Conservation (phyloP, 1,139 yeast genomes). For the Pichia sp. region DNA sequence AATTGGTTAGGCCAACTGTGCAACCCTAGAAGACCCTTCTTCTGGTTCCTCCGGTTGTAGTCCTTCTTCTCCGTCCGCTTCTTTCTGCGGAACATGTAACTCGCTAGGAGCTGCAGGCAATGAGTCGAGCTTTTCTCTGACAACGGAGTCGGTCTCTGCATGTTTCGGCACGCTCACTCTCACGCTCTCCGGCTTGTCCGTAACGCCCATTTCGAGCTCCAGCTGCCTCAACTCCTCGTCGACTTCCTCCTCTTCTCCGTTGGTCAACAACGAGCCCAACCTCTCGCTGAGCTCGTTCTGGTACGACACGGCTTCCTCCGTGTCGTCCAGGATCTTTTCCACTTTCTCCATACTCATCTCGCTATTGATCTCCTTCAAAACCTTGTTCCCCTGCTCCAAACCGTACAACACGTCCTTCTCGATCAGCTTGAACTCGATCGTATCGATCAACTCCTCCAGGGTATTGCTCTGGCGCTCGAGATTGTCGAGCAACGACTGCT, state of each 20-base stretch:
- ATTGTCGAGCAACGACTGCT: slow-evolving; percentile 59
- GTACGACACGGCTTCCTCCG: slow-evolving; percentile 73
- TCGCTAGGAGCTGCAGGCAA: slow-evolving; percentile 29
- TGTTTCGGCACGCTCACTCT: not conserved
- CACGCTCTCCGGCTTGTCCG: not conserved
- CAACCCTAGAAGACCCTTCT: not conserved
- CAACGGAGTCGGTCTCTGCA: not conserved
- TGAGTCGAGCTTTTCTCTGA: slow-evolving; percentile 11
- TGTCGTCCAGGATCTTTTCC: slow-evolving; percentile 79
- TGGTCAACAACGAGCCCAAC: slow-evolving; percentile 43
- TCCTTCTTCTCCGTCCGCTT: slow-evolving; percentile 20
- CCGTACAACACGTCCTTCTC: slow-evolving; percentile 84
- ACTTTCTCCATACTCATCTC: slow-evolving; percentile 77
- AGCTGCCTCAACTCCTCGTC: slow-evolving; percentile 56
- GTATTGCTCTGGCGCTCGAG: slow-evolving; percentile 77
- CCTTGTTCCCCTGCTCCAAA: slow-evolving; percentile 71
- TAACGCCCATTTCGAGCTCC: slow-evolving; percentile 39
- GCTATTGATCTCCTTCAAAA: slow-evolving; percentile 65
- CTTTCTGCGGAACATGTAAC: slow-evolving; percentile 23
- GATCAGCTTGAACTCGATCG: slow-evolving; percentile 82
- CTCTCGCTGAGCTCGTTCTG: slow-evolving; percentile 57
- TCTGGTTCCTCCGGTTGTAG: slow-evolving; percentile 16
- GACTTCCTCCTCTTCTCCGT: slow-evolving; percentile 59
- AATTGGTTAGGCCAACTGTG: slow-evolving; percentile 6
- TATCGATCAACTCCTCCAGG: slow-evolving; percentile 64